These are phyloP conservation scores for Metschnikowia aberdeeniae DNA, from an alignment of 805 yeast species.

Conservation along the genomic window DNA sequence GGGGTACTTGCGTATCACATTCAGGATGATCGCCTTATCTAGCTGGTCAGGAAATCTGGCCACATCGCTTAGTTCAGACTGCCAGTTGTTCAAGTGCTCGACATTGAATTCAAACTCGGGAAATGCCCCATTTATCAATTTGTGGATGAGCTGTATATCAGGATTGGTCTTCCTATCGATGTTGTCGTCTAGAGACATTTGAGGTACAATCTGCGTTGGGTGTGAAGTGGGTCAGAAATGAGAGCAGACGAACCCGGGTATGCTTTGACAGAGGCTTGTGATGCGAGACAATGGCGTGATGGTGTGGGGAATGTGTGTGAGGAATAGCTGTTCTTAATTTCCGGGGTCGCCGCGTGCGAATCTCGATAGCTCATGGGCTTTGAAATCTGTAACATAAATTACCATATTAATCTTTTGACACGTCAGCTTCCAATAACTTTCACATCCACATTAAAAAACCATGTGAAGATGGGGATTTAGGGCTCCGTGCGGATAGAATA, in stretches of 20 bases:
- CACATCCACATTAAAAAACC: too few species aligned
- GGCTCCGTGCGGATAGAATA: too few species aligned
- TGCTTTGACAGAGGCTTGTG: neutral
- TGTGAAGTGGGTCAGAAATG: neutral
- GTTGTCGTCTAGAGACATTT: neutral
- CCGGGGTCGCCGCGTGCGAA: neutral
- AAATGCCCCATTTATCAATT: constrained; percentile 14
- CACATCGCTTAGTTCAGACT: constrained; percentile 29
- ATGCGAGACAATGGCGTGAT: neutral
- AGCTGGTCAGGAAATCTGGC: constrained; percentile 20
- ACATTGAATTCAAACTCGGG: constrained; percentile 24
- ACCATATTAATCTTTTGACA: too few species aligned
- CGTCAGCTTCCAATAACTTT: too few species aligned
- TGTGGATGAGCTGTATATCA: neutral
- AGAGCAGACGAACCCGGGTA: too few species aligned
- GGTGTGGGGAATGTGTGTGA: neutral
- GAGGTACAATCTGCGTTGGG: neutral
- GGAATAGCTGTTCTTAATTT: neutral
- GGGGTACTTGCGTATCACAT: constrained; percentile 21
- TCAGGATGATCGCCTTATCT: constrained; percentile 20
- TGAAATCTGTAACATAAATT: too few species aligned
- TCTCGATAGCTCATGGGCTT: too few species aligned
- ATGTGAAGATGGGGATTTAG: too few species aligned
- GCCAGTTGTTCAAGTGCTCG: constrained; percentile 33
- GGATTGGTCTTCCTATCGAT: neutral